These are phyloP conservation scores for Tulasnella sp. DNA, from an alignment of 768 basidiomycete genomes.

Conservation along the genomic window DNA sequence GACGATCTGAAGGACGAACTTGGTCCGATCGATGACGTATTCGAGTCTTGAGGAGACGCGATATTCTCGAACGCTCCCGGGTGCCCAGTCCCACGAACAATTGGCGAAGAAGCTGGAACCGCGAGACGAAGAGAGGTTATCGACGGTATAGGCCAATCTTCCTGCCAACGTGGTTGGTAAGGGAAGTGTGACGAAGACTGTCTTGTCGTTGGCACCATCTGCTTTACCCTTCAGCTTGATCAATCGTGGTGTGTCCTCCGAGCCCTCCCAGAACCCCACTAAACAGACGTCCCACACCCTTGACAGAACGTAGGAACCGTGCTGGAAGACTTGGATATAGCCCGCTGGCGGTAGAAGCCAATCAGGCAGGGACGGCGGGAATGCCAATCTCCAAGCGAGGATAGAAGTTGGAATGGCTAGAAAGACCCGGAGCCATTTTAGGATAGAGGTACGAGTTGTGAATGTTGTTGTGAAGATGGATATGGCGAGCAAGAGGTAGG, in stretches of 20 bases:
- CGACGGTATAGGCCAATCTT: neutral
- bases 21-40: neutral
- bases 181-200: neutral
- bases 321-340: neutral
- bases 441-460: neutral
- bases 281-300: neutral
- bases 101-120: neutral
- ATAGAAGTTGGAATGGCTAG: neutral
- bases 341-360: neutral
- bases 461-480: neutral
- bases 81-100: neutral
- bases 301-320: neutral
- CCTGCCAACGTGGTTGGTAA: neutral
- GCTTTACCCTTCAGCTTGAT: neutral
- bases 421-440: neutral
- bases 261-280: neutral
- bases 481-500: neutral
- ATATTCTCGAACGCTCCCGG: neutral
- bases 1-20: neutral
- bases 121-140: neutral
- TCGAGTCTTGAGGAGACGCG: neutral
- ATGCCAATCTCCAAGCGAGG: neutral
- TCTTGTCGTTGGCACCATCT: neutral
- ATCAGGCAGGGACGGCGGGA: neutral
- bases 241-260: neutral